phyloP scores from a whole-genome alignment of 495 filamentous ascomycete genomes.

The Hypoxylon trugodes region DNA sequence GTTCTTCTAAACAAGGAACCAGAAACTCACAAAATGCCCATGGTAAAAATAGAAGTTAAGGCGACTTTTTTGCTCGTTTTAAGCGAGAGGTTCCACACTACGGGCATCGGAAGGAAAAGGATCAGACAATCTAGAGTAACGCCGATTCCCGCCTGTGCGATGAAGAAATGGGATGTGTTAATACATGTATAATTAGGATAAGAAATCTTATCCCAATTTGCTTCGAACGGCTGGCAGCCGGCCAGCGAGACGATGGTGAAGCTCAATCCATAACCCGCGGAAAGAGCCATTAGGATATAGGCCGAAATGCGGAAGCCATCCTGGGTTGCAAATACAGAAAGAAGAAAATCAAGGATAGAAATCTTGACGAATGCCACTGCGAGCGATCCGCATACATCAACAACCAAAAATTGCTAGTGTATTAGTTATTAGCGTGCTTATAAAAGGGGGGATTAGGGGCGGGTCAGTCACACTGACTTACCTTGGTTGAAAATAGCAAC shows the following conservation, averaged over 20 bases:
- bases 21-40: background rate
- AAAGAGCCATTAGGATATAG: background rate
- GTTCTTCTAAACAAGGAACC: background rate
- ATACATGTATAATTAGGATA: background rate
- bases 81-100: slow-evolving; percentile 2
- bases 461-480: background rate
- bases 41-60: background rate
- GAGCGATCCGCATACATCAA: slow-evolving; percentile 1
- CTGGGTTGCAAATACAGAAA: slow-evolving; percentile 6
- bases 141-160: slow-evolving; percentile 2
- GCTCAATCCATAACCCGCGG: background rate
- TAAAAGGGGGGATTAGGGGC: background rate
- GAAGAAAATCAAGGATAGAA: slow-evolving; percentile 2
- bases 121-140: slow-evolving; percentile 5
- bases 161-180: slow-evolving; percentile 2
- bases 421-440: background rate
- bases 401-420: background rate
- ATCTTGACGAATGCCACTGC: slow-evolving; percentile 7
- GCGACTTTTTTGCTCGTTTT: slow-evolving; percentile 6
- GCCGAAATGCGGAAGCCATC: background rate
- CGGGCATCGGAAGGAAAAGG: background rate
- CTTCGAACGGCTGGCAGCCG: background rate
- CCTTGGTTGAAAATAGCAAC: slow-evolving; percentile 3
- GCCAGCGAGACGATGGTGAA: background rate
- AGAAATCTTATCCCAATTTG: slow-evolving; percentile 2